A percentile compares a stretch with the other conserved stretches of the same genome.
These are phyloP conservation scores for Penicillium cataractarum DNA, from an alignment of 495 filamentous ascomycete species.

Conservation along the genomic window DNA sequence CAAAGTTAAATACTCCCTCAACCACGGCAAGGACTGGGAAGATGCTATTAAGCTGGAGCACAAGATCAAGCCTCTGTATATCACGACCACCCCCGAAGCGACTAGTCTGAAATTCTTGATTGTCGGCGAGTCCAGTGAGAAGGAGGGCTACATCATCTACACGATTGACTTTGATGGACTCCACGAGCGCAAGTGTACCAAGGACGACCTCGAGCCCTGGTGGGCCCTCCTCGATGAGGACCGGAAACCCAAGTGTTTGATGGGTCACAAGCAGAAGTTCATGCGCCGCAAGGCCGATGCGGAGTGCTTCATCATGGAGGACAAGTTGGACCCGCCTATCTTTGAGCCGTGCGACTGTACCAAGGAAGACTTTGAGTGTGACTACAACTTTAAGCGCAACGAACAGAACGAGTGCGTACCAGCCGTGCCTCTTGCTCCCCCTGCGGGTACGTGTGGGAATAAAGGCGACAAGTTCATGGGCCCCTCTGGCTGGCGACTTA, in stretches of 20 bases:
- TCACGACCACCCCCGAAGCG: slow-evolving; percentile 89
- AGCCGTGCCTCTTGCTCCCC: slow-evolving; percentile 51
- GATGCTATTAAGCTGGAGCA: slow-evolving; percentile 59
- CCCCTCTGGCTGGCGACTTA: slow-evolving; percentile 86
- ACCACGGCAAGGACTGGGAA: slow-evolving; percentile 85
- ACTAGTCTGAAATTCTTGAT: slow-evolving; percentile 88
- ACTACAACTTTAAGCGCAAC: slow-evolving; percentile 77
- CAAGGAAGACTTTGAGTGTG: slow-evolving; percentile 87
- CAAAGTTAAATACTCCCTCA: slow-evolving; percentile 76
- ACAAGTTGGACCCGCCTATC: slow-evolving; percentile 68
- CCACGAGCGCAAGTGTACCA: slow-evolving; percentile 78
- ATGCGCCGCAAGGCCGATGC: slow-evolving; percentile 78
- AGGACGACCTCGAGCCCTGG: slow-evolving; percentile 86
- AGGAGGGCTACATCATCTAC: slow-evolving; percentile 59
- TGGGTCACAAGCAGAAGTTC: slow-evolving; percentile 91
- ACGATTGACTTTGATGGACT: slow-evolving; percentile 81
- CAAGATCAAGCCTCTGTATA: slow-evolving; percentile 61
- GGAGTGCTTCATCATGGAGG: slow-evolving; percentile 84
- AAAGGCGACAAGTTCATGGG: slow-evolving; percentile 73
- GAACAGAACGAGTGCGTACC: slow-evolving; percentile 67
- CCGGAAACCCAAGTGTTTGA: slow-evolving; percentile 81
- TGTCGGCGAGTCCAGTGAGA: slow-evolving; percentile 50
- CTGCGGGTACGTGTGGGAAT: slow-evolving; percentile 67
- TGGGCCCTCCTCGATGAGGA: slow-evolving; percentile 78
- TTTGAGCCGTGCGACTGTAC: slow-evolving; percentile 78